A percentile compares a stretch with the other conserved stretches of the same genome.
Evolutionary conservation across 2,329 filamentous ascomycete genomes (phyloP).

Genomic region (Arthrobotrys entomopaga): DNA sequence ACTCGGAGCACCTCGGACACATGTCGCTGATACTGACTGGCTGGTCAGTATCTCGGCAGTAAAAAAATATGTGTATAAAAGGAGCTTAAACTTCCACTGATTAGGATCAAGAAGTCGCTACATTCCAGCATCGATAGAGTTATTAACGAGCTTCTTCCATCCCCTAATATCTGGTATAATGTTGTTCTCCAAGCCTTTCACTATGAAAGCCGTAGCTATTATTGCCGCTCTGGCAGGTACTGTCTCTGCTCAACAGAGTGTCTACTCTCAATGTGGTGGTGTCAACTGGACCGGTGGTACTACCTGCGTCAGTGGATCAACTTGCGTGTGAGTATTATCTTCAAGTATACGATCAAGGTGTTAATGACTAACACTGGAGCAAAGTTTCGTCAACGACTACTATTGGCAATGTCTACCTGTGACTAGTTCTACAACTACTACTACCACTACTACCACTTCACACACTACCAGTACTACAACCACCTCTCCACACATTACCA

Average conservation of each 20-base stretch:
- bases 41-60: too few relatives aligned
- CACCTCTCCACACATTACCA: not conserved
- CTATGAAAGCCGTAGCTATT: slow-evolving; percentile 30
- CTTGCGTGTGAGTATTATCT: slow-evolving; percentile 47
- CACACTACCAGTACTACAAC: slow-evolving; percentile 8
- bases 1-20: too few relatives aligned
- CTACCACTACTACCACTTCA: slow-evolving; percentile 10
- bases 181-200: too few relatives aligned
- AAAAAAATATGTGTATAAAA: too few relatives aligned
- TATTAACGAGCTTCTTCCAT: too few relatives aligned
- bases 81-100: too few relatives aligned
- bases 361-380: not conserved
- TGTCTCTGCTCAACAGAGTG: slow-evolving; percentile 54
- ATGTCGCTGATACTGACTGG: too few relatives aligned
- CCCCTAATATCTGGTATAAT: too few relatives aligned
- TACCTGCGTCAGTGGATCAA: slow-evolving; percentile 54
- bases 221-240: slow-evolving; percentile 44
- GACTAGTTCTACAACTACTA: slow-evolving; percentile 18
- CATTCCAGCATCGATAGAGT: too few relatives aligned
- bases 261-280: slow-evolving; percentile 60
- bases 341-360: too few relatives aligned
- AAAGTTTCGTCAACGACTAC: slow-evolving; percentile 53
- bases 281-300: slow-evolving; percentile 55
- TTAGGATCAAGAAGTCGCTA: too few relatives aligned
- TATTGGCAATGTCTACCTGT: slow-evolving; percentile 58